phyloP scores from a whole-genome alignment of 129 eudicot genomes.

The Saposhnikovia divaricata region DNA sequence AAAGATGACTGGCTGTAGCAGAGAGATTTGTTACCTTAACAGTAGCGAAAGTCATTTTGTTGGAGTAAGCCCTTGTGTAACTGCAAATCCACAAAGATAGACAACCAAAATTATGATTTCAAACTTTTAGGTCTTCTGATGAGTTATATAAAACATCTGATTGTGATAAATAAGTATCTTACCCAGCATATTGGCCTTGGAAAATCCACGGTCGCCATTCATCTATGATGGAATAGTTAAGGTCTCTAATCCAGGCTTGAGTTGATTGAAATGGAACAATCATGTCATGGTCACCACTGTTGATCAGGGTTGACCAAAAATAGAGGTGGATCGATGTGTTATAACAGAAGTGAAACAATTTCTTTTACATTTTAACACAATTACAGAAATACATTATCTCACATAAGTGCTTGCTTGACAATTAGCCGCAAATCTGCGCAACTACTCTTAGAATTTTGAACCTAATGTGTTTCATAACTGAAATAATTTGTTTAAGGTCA shows the following conservation, averaged over 20 bases:
- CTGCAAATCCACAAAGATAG: slow-evolving; percentile 11
- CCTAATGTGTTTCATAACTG: not conserved
- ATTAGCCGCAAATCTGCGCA: not conserved
- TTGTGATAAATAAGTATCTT: not conserved
- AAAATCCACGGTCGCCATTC: slow-evolving; percentile 66
- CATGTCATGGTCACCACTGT: slow-evolving; percentile 69
- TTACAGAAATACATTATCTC: not conserved
- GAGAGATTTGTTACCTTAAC: slow-evolving; percentile 44
- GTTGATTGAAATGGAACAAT: slow-evolving; percentile 36
- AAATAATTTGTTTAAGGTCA: not conserved
- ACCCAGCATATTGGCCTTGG: slow-evolving; percentile 61
- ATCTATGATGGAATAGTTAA: slow-evolving; percentile 40
- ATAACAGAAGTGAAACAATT: not conserved
- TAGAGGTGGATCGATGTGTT: not conserved
- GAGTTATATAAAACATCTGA: not conserved
- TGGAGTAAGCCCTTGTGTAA: slow-evolving; percentile 42
- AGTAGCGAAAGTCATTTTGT: slow-evolving; percentile 48
- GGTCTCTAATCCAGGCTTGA: slow-evolving; percentile 52
- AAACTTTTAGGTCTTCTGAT: not conserved
- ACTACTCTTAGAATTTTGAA: not conserved
- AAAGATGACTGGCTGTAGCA: not conserved
- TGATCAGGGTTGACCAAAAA: not conserved
- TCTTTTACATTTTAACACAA: not conserved
- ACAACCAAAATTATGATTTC: not conserved
- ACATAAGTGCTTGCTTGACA: not conserved